These are phyloP conservation scores for Lasiosphaeriaceae sp. DNA, from an alignment of 495 filamentous ascomycete genomes.

Conservation along the genomic window DNA sequence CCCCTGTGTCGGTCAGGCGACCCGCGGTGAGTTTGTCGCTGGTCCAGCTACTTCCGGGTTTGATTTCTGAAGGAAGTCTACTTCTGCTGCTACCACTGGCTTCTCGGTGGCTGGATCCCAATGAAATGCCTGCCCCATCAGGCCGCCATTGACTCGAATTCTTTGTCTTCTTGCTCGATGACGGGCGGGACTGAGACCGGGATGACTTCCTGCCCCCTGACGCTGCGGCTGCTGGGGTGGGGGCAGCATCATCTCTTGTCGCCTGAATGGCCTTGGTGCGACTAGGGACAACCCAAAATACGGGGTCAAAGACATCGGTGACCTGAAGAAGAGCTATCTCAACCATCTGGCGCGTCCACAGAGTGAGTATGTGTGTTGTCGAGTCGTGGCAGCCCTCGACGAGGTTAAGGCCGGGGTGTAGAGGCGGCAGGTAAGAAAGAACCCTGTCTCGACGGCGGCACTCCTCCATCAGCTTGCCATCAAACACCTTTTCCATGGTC, in stretches of 20 bases:
- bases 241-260: neutral
- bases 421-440: neutral
- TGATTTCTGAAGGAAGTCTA: neutral
- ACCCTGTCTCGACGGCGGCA: neutral
- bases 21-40: neutral
- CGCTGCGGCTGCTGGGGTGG: neutral
- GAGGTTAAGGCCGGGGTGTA: neutral
- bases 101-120: neutral
- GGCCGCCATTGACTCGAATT: neutral
- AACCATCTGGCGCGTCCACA: neutral
- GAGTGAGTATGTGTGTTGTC: neutral
- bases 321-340: neutral
- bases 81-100: neutral
- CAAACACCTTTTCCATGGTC: neutral
- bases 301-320: neutral
- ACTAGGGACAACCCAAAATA: neutral
- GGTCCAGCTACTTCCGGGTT: neutral
- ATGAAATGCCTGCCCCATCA: neutral
- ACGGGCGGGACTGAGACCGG: neutral
- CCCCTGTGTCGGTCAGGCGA: neutral
- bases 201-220: neutral
- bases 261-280: neutral
- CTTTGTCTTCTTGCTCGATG: neutral
- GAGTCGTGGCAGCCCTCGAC: neutral
- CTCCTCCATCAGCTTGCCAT: neutral